A percentile compares a stretch with the other conserved stretches of the same genome.
Evolutionary conservation across 306 rosid genomes (phyloP).

Genomic region (Vigna radiata): DNA sequence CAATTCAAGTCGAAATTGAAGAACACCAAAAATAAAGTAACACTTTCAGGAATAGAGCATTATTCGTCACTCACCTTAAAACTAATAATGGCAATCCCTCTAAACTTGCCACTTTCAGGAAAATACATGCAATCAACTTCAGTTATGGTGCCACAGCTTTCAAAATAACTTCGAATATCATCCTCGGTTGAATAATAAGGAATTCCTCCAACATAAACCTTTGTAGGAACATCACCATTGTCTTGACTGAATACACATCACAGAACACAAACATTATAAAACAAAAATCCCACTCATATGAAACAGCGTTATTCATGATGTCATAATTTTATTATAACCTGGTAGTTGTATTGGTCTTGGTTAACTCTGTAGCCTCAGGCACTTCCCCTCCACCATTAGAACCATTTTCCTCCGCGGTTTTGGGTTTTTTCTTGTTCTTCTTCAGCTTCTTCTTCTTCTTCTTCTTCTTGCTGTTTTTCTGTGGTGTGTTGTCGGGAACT

Average conservation of each 20-base stretch:
- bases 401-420: slow-evolving; percentile 39
- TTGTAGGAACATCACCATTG: slow-evolving; percentile 55
- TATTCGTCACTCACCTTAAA: slow-evolving; percentile 69
- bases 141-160: slow-evolving; percentile 85
- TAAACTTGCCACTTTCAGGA: slow-evolving; percentile 91
- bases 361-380: slow-evolving; percentile 45
- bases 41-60: not conserved
- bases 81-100: slow-evolving; percentile 88
- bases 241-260: slow-evolving; percentile 55
- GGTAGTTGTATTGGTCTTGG: slow-evolving; percentile 29
- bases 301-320: not conserved
- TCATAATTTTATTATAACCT: slow-evolving; percentile 53
- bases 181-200: slow-evolving; percentile 95
- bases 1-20: slow-evolving; percentile 9
- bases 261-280: slow-evolving; percentile 29
- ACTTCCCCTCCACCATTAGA: slow-evolving; percentile 46
- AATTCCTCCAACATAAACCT: slow-evolving; percentile 93
- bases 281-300: slow-evolving; percentile 5
- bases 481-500: slow-evolving; percentile 27
- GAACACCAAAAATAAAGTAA: not conserved
- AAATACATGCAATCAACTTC: slow-evolving; percentile 90
- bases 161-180: slow-evolving; percentile 87
- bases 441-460: slow-evolving; percentile 40
- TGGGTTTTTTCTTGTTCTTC: slow-evolving; percentile 27
- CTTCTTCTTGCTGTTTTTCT: slow-evolving; percentile 38